Evolutionary conservation across 2,329 filamentous ascomycete species (phyloP).

Genomic region (Ascochyta fabae): DNA sequence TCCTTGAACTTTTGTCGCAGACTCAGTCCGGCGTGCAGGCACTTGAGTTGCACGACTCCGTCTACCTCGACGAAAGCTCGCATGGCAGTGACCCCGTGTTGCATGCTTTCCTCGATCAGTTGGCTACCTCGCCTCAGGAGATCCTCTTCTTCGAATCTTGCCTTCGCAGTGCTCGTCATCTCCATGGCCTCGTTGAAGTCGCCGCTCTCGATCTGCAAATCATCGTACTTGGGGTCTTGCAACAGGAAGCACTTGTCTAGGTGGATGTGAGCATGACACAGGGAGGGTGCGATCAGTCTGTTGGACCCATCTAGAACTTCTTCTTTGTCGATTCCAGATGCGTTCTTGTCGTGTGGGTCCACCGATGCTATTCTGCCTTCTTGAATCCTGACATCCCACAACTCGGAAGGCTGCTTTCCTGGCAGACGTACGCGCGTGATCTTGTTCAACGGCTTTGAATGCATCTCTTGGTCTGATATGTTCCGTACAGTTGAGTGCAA

Average conservation of each 20-base stretch:
- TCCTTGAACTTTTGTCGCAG: slow-evolving; percentile 63
- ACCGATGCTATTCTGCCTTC: slow-evolving; percentile 45
- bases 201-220: slow-evolving; percentile 66
- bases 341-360: slow-evolving; percentile 31
- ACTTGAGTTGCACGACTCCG: slow-evolving; percentile 63
- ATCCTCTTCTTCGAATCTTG: slow-evolving; percentile 66
- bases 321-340: slow-evolving; percentile 1
- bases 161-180: slow-evolving; percentile 66
- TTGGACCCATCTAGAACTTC: slow-evolving; percentile 51
- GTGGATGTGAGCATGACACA: slow-evolving; percentile 77
- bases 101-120: slow-evolving; percentile 69
- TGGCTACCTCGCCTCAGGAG: slow-evolving; percentile 69
- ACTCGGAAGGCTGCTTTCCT: slow-evolving; percentile 32
- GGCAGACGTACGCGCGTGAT: slow-evolving; percentile 47
- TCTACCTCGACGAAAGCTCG: slow-evolving; percentile 76
- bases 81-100: slow-evolving; percentile 71
- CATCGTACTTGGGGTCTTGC: slow-evolving; percentile 63
- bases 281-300: slow-evolving; percentile 59
- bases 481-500: background rate
- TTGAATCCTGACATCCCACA: slow-evolving; percentile 48
- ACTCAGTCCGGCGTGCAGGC: slow-evolving; percentile 62
- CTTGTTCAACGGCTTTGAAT: slow-evolving; percentile 23
- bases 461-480: background rate
- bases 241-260: slow-evolving; percentile 71
- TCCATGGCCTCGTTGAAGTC: slow-evolving; percentile 70